Evolutionary conservation across 305 asterid species (phyloP).

Genomic region (Fraxinus baroniana): DNA sequence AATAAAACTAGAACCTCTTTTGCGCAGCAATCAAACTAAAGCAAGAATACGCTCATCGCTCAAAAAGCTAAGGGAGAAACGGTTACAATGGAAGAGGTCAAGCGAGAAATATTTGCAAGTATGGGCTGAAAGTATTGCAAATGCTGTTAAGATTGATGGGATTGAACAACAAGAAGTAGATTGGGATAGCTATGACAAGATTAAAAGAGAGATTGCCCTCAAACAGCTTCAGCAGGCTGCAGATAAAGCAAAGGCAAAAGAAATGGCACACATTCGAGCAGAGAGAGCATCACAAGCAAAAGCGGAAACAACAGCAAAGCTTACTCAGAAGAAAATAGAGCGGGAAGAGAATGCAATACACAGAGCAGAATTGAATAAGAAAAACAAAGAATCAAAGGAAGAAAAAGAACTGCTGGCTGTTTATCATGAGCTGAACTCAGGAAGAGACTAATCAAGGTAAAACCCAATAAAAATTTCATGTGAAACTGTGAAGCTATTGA

Average conservation of each 20-base stretch:
- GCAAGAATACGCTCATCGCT: slow-evolving; percentile 56
- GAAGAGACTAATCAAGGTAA: slow-evolving; percentile 79
- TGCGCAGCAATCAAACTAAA: slow-evolving; percentile 64
- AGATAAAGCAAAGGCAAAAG: slow-evolving; percentile 53
- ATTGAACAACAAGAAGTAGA: slow-evolving; percentile 64
- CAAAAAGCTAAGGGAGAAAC: slow-evolving; percentile 56
- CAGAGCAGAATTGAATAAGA: slow-evolving; percentile 35
- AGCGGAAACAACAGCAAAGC: slow-evolving; percentile 49
- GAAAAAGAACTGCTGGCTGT: slow-evolving; percentile 57
- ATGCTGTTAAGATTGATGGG: slow-evolving; percentile 74
- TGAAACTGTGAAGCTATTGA: neutral
- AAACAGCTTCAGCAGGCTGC: slow-evolving; percentile 40
- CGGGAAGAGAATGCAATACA: slow-evolving; percentile 43
- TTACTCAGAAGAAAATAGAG: slow-evolving; percentile 53
- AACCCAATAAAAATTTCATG: neutral
- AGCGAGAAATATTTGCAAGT: slow-evolving; percentile 52
- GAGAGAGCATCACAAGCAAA: slow-evolving; percentile 54
- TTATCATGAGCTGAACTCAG: slow-evolving; percentile 59
- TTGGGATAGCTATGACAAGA: slow-evolving; percentile 76
- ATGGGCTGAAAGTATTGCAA: slow-evolving; percentile 75
- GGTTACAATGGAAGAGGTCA: slow-evolving; percentile 66
- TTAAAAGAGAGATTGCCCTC: slow-evolving; percentile 50
- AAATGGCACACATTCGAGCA: slow-evolving; percentile 36
- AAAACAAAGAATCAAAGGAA: slow-evolving; percentile 56
- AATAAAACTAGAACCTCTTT: slow-evolving; percentile 7